These are phyloP conservation scores for Simplicillium sp. DNA, from an alignment of 2,329 filamentous ascomycete genomes.

Conservation along the genomic window DNA sequence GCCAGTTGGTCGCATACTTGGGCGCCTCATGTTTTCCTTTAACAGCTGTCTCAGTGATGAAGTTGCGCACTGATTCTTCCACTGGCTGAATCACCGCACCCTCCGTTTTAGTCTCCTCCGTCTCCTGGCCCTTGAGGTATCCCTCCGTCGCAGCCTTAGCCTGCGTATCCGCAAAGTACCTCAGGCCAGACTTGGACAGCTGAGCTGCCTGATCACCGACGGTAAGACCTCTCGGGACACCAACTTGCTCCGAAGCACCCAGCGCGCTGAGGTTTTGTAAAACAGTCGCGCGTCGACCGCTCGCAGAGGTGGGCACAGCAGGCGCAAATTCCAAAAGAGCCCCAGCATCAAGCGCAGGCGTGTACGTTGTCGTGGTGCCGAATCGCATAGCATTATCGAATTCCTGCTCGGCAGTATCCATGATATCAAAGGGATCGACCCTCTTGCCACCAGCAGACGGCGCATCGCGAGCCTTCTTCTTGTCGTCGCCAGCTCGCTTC, in stretches of 20 bases:
- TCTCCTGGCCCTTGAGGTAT: slow-evolving; percentile 12
- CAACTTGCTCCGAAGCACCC: slow-evolving; percentile 23
- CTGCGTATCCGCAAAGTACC: slow-evolving; percentile 21
- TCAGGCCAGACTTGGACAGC: slow-evolving; percentile 15
- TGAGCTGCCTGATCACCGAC: slow-evolving; percentile 20
- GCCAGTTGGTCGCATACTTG: slow-evolving; percentile 20
- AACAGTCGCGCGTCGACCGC: slow-evolving; percentile 21
- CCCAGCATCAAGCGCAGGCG: slow-evolving; percentile 22
- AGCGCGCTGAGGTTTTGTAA: slow-evolving; percentile 25
- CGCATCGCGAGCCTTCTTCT: slow-evolving; percentile 12
- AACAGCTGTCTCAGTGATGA: slow-evolving; percentile 22
- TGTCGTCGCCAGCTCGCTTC: slow-evolving; percentile 13
- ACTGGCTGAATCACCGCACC: slow-evolving; percentile 20
- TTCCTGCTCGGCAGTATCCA: slow-evolving; percentile 22
- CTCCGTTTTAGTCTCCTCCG: slow-evolving; percentile 8
- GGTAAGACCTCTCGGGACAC: slow-evolving; percentile 18
- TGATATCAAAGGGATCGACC: slow-evolving; percentile 13
- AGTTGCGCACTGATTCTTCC: slow-evolving; percentile 22
- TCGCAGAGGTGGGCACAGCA: slow-evolving; percentile 14
- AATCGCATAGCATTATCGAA: slow-evolving; percentile 26
- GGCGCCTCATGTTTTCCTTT: slow-evolving; percentile 26
- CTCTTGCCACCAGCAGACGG: slow-evolving; percentile 8
- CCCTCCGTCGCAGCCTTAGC: slow-evolving; percentile 19
- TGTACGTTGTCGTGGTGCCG: slow-evolving; percentile 19
- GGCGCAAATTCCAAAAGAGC: slow-evolving; percentile 20